A percentile compares a stretch with the other conserved stretches of the same genome.
These are phyloP conservation scores for Ogataea dorogensis DNA, from an alignment of 805 yeast genomes.

Conservation along the genomic window DNA sequence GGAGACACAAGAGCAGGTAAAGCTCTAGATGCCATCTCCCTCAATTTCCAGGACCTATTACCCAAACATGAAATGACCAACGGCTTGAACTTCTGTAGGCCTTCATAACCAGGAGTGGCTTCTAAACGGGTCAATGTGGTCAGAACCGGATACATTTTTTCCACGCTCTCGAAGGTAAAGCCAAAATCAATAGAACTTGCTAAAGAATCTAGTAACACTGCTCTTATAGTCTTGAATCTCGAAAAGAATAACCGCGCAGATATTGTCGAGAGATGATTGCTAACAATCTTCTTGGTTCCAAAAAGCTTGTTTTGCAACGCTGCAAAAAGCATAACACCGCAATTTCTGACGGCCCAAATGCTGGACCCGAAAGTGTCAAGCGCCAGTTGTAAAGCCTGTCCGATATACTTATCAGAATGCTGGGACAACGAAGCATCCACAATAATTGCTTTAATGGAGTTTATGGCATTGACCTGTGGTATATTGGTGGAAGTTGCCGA, in stretches of 20 bases:
- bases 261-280: conserved; percentile 22
- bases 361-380: conserved; percentile 60
- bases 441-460: conserved; percentile 74
- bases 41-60: conserved; percentile 70
- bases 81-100: conserved; percentile 50
- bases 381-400: conserved; percentile 58
- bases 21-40: conserved; percentile 83
- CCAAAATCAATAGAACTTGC: conserved; percentile 28
- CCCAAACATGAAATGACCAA: conserved; percentile 48
- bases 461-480: conserved; percentile 93
- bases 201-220: conserved; percentile 46
- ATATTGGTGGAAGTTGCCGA: conserved; percentile 55
- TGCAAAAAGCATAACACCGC: conserved; percentile 91
- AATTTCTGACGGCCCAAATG: conserved; percentile 85
- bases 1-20: conserved; percentile 48
- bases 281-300: conserved; percentile 51
- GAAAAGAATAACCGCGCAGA: conserved; percentile 66
- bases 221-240: conserved; percentile 53
- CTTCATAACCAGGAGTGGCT: conserved; percentile 53
- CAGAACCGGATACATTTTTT: conserved; percentile 71
- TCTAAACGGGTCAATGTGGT: conserved; percentile 70
- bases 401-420: conserved; percentile 49
- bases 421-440: conserved; percentile 66
- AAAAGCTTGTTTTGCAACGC: conserved; percentile 79
- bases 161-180: conserved; percentile 39